phyloP scores from a whole-genome alignment of 2,329 filamentous ascomycete species.

The Epichloe brachyelytri region DNA sequence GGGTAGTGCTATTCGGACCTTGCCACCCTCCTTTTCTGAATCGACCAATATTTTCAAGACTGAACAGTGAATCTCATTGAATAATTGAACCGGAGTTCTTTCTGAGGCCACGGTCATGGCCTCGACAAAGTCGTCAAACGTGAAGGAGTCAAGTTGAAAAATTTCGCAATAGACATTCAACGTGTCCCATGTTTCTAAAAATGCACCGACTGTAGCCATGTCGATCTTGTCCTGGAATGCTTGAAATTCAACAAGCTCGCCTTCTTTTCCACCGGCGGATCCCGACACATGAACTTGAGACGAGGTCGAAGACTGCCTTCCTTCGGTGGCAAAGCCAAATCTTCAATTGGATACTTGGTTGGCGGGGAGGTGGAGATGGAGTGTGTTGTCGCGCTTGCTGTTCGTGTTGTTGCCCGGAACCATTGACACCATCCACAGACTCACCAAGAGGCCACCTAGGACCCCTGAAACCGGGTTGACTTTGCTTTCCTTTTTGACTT shows the following conservation, averaged over 20 bases:
- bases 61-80: conserved; percentile 84
- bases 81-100: conserved; percentile 65
- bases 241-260: conserved; percentile 11
- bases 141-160: conserved; percentile 90
- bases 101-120: conserved; percentile 67
- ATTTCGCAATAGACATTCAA: conserved; percentile 97
- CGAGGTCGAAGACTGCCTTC: conserved; percentile 55
- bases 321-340: conserved; percentile 66
- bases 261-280: conserved; percentile 40
- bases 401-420: neutral
- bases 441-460: conserved; percentile 23
- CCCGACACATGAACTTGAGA: conserved; percentile 63
- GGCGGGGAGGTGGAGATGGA: conserved; percentile 53
- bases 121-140: conserved; percentile 90
- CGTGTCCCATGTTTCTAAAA: conserved; percentile 91
- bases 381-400: conserved; percentile 20
- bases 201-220: conserved; percentile 72
- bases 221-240: conserved; percentile 39
- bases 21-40: conserved; percentile 60
- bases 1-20: conserved; percentile 66
- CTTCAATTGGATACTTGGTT: conserved; percentile 92
- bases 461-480: conserved; percentile 28
- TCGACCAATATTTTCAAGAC: conserved; percentile 78
- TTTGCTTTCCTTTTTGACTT: conserved; percentile 48
- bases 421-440: conserved; percentile 25